Evolutionary conservation across 2,329 filamentous ascomycete genomes (phyloP).

Genomic region (Fusarium sp.): DNA sequence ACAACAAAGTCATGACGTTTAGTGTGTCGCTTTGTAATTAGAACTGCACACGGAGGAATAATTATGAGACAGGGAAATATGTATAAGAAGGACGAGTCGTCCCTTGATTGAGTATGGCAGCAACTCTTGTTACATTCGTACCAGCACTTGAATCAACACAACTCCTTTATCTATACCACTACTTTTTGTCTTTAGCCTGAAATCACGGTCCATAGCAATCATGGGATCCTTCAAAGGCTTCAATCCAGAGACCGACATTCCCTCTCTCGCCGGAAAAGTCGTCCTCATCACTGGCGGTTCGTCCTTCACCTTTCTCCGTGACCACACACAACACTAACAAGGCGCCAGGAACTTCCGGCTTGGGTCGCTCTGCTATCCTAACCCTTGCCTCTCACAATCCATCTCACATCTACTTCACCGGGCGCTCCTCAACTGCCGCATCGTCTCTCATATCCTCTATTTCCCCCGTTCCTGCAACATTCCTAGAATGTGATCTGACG

Average conservation of each 20-base stretch:
- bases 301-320: not conserved
- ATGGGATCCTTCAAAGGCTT: conserved; percentile 31
- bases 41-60: not conserved
- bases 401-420: conserved; percentile 62
- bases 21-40: conserved; percentile 14
- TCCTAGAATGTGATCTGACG: conserved; percentile 57
- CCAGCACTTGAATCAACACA: not conserved
- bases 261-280: conserved; percentile 56
- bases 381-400: conserved; percentile 53
- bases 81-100: not conserved
- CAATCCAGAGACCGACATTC: conserved; percentile 54
- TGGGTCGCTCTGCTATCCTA: conserved; percentile 40
- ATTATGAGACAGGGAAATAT: not conserved
- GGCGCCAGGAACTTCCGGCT: conserved; percentile 46
- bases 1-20: not conserved
- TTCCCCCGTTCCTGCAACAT: conserved; percentile 39
- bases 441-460: conserved; percentile 52
- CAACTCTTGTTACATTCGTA: not conserved
- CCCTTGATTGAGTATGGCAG: not conserved
- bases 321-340: not conserved
- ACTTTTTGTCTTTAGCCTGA: not conserved
- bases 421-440: conserved; percentile 55
- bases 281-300: conserved; percentile 61
- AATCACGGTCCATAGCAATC: not conserved
- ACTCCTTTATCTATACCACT: not conserved